Base-by-base conservation (phyloP, 192 early-diverging fungal species). In the Obelidium mucronatum region DNA sequence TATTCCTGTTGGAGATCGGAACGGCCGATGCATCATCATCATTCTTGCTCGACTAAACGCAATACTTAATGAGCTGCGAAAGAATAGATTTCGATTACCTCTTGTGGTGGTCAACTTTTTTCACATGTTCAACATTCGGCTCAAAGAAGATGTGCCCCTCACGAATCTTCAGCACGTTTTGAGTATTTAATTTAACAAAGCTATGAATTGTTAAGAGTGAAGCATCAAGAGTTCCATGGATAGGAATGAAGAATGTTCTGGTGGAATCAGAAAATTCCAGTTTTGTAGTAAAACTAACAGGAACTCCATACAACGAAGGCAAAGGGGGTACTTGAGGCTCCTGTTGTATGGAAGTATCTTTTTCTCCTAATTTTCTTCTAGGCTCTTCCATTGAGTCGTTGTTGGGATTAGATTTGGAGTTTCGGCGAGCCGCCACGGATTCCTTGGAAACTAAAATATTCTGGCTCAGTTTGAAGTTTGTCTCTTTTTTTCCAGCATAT, bases 201-300 rank as follows among this genome's bases (percentile, higher is more conserved):
- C 77, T 11, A 33, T 79, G 74, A 19, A 86, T 63, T 4, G 83
- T 82, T 6, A 86, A 59, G 0, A 77, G 8, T 1, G 78, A 86
- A 2, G 74, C 55, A 48, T 83, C 84, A 24, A 67, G 44, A 1
- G 83, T 85, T 56, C 84, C 84, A 68, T 83, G 83, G 3, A 88
- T 71, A 5, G 87, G 82, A 0, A 88, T 40, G 60, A 80, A 86
- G 53, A 86, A 86, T 11, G 67, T 58, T 17, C 78, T 58, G 3
- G 42, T 63, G 22, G 67, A 54, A 48, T 80, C 78, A 19, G 73
- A 78, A 40, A 88, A 79, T 74, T 78, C 75, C 6, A 88, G 56
- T 55, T 82, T 81, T 22, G 75, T 62, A 22, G 78, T 85, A 65
- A 88, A 88, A 54, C 80, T 86, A 6, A 85, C 6, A 28, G 86